Evolutionary conservation across 2,329 filamentous ascomycete species (phyloP), one percentile per base, ranked within the genome.

Genomic region (Aureobasidium leucospermi): DNA sequence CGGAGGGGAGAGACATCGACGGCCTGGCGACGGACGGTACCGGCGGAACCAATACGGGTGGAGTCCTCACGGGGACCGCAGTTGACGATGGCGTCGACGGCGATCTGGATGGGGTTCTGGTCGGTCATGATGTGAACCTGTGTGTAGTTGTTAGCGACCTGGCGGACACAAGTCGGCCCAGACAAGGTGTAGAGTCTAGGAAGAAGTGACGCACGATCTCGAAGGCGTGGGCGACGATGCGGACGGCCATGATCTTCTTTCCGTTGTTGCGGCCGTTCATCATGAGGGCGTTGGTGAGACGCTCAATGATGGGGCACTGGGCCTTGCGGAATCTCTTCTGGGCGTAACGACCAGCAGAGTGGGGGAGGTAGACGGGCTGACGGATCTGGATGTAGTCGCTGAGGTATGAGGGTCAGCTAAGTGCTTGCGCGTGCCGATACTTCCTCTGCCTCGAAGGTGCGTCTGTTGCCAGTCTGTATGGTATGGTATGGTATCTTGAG

Each of bases 241-340:
- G 91, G 79, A 97, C 93, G 76, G 94, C 95, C 92, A 96, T 96
- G 77, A 97, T 87, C 90, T 99, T 99, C 89, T 99, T 99, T 81
- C 94, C 94, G 89, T 96, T 99, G 90, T 99, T 99, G 82, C 94
- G 94, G 81, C 94, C 94, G 88, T 99, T 96, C 93, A 97, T 97
- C 95, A 99, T 99, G 78, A 99, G 88, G 63, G 94, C 97, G 89
- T 99, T 99, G 85, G 94, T 99, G 73, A 99, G 88, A 79, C 94
- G 93, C 89, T 99, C 94, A 77, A 99, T 96, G 87, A 99, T 97
- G 74, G 94, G 94, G 90, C 94, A 99, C 86, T 97, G 95, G 78
- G 95, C 94, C 88, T 99, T 99, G 85, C 94, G 90, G 90, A 99
- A 99, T 77, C 95, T 89, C 91, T 99, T 99, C 82, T 88, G 86